Evolutionary conservation across 140 eudicot genomes (phyloP).

Genomic region (Anethum foeniculum): DNA sequence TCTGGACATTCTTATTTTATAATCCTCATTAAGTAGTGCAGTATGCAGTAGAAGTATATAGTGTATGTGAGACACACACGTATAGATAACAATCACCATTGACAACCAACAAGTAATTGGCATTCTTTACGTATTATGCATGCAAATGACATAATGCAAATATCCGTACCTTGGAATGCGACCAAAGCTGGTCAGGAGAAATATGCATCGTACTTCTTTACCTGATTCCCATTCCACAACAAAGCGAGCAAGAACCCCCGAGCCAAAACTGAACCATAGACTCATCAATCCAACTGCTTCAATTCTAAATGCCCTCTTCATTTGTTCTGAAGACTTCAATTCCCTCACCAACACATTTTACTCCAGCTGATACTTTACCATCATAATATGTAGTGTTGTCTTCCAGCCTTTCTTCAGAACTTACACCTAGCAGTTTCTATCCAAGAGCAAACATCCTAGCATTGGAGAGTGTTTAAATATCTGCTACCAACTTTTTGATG

Average conservation of each 20-base stretch:
- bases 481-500: slow-evolving; percentile 79
- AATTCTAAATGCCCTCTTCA: slow-evolving; percentile 77
- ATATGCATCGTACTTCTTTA: slow-evolving; percentile 95
- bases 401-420: slow-evolving; percentile 66
- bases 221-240: slow-evolving; percentile 99
- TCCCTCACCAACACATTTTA: slow-evolving; percentile 32
- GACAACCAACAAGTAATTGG: neutral
- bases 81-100: neutral
- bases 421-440: slow-evolving; percentile 63
- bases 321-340: slow-evolving; percentile 66
- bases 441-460: slow-evolving; percentile 92
- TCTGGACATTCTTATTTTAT: neutral
- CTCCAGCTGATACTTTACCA: slow-evolving; percentile 32
- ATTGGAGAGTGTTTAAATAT: slow-evolving; percentile 81
- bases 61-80: neutral
- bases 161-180: slow-evolving; percentile 82
- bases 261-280: slow-evolving; percentile 96
- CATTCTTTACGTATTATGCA: neutral
- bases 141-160: neutral
- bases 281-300: slow-evolving; percentile 98
- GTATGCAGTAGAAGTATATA: neutral
- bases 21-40: neutral
- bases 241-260: slow-evolving; percentile 86
- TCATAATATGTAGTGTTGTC: slow-evolving; percentile 41
- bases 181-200: slow-evolving; percentile 99